Percentiles rank a stretch among this genome's conserved stretches.
Evolutionary conservation across 768 basidiomycete genomes (phyloP).

Genomic region (Solioccasus polychromus): DNA sequence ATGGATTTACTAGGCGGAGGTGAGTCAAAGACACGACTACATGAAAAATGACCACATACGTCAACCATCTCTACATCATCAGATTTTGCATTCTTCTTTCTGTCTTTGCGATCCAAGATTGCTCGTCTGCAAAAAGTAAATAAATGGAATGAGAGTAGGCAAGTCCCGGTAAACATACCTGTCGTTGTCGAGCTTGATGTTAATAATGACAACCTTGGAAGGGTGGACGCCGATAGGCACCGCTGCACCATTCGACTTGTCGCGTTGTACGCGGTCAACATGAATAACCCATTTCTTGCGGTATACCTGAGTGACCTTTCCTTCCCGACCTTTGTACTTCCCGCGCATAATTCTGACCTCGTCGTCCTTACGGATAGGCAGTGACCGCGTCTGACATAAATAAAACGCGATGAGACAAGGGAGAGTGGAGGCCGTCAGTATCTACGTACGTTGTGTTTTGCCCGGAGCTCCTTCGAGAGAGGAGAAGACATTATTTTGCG

Average conservation of each 20-base stretch:
- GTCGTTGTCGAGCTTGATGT: conserved; percentile 91
- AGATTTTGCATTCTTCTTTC: conserved; percentile 56
- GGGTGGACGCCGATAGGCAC: conserved; percentile 95
- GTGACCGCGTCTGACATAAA: conserved; percentile 67
- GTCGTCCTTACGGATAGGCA: conserved; percentile 97
- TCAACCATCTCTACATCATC: conserved; percentile 80
- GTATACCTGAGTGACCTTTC: conserved; percentile 96
- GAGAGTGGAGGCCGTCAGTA: not conserved
- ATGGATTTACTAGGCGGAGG: conserved; percentile 22
- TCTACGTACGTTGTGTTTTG: conserved; percentile 80
- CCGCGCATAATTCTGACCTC: conserved; percentile 96
- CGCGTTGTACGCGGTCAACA: conserved; percentile 95
- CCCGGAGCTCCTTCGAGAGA: conserved; percentile 91
- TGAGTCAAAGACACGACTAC: conserved; percentile 12
- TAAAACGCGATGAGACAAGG: not conserved
- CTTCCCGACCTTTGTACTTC: conserved; percentile 98
- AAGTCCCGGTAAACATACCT: conserved; percentile 41
- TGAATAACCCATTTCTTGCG: conserved; percentile 99
- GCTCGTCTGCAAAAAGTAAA: conserved; percentile 53
- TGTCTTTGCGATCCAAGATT: conserved; percentile 84
- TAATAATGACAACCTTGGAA: conserved; percentile 93
- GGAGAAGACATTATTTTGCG: conserved; percentile 98
- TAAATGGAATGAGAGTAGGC: not conserved
- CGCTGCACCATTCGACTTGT: conserved; percentile 95
- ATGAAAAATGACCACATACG: conserved; percentile 45